Evolutionary conservation across 2,329 filamentous ascomycete genomes (phyloP).

Genomic region (Bipolaris cookei): DNA sequence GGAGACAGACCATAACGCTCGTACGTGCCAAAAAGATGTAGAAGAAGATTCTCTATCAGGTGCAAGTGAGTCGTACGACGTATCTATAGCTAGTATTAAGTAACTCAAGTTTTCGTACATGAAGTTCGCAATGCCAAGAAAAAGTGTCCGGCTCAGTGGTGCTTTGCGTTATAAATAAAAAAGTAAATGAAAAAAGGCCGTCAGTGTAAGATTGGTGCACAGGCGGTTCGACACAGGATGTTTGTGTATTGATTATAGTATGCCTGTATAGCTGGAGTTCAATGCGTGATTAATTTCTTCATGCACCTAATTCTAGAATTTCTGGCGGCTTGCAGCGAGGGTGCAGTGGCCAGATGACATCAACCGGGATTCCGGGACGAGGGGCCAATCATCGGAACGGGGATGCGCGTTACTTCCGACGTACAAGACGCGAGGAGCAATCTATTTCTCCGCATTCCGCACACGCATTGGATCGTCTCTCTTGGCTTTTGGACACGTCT

Average conservation of each 20-base stretch:
- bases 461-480: slow-evolving; percentile 1
- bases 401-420: slow-evolving; percentile 18
- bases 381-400: slow-evolving; percentile 22
- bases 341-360: slow-evolving; percentile 19
- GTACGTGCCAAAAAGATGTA: too few species aligned
- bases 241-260: not conserved
- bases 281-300: not conserved
- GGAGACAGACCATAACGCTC: too few species aligned
- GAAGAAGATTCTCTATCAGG: too few species aligned
- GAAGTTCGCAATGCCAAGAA: too few species aligned
- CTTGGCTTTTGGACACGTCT: slow-evolving; percentile 18
- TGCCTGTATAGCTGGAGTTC: not conserved
- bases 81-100: too few species aligned
- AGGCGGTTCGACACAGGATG: not conserved
- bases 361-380: not conserved
- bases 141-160: too few species aligned
- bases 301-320: not conserved
- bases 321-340: not conserved
- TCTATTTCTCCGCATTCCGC: slow-evolving; percentile 22
- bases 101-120: too few species aligned
- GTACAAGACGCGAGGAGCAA: slow-evolving; percentile 15
- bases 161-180: too few species aligned
- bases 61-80: too few species aligned
- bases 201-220: too few species aligned
- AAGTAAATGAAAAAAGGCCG: not conserved